phyloP scores from a whole-genome alignment of 2,329 filamentous ascomycete species.

The Ploettnerulaceae sp. region DNA sequence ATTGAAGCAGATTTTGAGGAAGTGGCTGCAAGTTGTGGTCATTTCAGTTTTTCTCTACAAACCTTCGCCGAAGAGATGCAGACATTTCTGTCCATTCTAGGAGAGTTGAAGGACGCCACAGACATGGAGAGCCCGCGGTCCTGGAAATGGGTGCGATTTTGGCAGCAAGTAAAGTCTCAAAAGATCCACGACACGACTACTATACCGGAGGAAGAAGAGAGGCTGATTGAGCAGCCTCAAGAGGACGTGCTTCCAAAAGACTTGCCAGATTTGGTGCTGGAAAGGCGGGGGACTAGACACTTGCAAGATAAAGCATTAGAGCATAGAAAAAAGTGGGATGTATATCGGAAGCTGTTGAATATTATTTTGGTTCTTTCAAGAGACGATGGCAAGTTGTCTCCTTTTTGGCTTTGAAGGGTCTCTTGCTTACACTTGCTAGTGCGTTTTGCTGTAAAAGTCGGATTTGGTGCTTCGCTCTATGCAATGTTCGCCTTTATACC shows the following conservation, averaged over 20 bases:
- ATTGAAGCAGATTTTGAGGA: conserved; percentile 93
- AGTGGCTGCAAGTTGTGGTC: conserved; percentile 93
- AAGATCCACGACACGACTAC: conserved; percentile 6
- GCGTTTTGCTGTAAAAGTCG: conserved; percentile 86
- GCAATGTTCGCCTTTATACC: conserved; percentile 84
- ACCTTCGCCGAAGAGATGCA: conserved; percentile 89
- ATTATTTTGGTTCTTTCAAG: conserved; percentile 52
- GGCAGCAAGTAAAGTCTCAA: conserved; percentile 43
- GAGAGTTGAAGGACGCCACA: conserved; percentile 72
- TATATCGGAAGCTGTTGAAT: conserved; percentile 46
- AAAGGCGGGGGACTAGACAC: conserved; percentile 16
- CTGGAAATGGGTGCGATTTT: conserved; percentile 86
- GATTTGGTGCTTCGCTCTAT: conserved; percentile 82
- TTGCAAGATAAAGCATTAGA: conserved; percentile 10
- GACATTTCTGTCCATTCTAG: conserved; percentile 74
- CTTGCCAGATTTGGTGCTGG: conserved; percentile 23
- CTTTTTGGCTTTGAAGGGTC: conserved; percentile 22
- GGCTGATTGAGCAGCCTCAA: conserved; percentile 25
- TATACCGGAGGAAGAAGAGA: conserved; percentile 29
- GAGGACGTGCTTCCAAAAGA: conserved; percentile 25
- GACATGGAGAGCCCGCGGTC: conserved; percentile 56
- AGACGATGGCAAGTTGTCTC: conserved; percentile 51
- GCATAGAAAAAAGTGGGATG: conserved; percentile 6
- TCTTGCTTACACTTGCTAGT: conserved; percentile 35
- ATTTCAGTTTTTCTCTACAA: conserved; percentile 88